Percentiles rank a stretch among this genome's conserved stretches.
Evolutionary conservation across 257 asterid species (phyloP).

Genomic region (Echium plantagineum): DNA sequence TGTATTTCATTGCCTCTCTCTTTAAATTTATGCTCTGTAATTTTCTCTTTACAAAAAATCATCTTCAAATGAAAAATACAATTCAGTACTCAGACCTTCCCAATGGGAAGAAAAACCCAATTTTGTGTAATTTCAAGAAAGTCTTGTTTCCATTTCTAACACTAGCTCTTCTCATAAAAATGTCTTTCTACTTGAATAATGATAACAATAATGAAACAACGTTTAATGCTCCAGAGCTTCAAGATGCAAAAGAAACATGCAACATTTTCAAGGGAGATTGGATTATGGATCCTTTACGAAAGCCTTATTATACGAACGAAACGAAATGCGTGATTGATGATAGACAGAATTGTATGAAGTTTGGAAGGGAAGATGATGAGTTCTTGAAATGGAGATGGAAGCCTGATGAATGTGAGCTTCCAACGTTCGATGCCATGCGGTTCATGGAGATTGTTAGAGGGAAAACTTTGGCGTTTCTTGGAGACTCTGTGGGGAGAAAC

Average conservation of each 20-base stretch:
- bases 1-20: neutral
- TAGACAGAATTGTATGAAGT: constrained; percentile 22
- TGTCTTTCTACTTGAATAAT: constrained; percentile 3
- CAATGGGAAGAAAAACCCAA: constrained; percentile 6
- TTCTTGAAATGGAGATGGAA: constrained; percentile 21
- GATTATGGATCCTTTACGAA: constrained; percentile 7
- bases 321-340: constrained; percentile 14
- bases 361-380: constrained; percentile 15
- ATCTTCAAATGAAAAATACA: constrained; percentile 13
- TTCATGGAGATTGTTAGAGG: constrained; percentile 18
- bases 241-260: neutral
- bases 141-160: constrained; percentile 11
- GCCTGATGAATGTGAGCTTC: constrained; percentile 19
- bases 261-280: constrained; percentile 15
- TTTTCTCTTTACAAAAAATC: too few relatives aligned
- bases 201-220: neutral
- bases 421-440: constrained; percentile 12
- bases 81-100: neutral
- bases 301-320: constrained; percentile 15
- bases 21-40: too few relatives aligned
- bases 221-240: constrained; percentile 2
- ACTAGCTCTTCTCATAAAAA: constrained; percentile 8
- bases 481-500: constrained; percentile 20
- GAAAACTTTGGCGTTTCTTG: constrained; percentile 20
- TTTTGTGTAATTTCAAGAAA: constrained; percentile 1